Evolutionary conservation across 202 grass and related monocot species (phyloP).

Genomic region (Eragrostis tef): DNA sequence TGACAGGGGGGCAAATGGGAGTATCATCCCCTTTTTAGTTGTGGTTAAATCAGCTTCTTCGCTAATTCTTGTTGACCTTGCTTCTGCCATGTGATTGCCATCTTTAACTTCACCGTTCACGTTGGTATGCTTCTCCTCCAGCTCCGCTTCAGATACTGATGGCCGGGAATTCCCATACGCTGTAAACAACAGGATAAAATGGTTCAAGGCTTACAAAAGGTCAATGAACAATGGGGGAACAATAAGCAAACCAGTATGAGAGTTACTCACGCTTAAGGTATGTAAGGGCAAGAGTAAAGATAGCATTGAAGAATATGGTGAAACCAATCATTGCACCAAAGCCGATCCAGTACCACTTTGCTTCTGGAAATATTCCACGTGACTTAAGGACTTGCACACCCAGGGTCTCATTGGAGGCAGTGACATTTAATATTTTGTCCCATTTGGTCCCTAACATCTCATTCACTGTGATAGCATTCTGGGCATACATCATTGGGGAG

Average conservation of each 20-base stretch:
- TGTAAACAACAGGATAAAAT: conserved; percentile 8
- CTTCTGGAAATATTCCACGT: conserved; percentile 62
- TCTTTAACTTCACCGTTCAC: conserved; percentile 56
- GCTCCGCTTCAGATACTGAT: conserved; percentile 56
- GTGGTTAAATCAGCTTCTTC: conserved; percentile 14
- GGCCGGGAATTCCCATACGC: conserved; percentile 42
- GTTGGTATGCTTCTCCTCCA: conserved; percentile 70
- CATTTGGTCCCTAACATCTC: conserved; percentile 75
- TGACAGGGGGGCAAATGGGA: conserved; percentile 66
- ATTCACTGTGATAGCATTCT: conserved; percentile 66
- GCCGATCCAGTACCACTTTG: conserved; percentile 94
- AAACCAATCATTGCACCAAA: conserved; percentile 70
- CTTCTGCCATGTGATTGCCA: conserved; percentile 45
- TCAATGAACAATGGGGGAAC: not conserved
- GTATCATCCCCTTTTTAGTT: conserved; percentile 73
- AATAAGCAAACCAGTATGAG: conserved; percentile 17
- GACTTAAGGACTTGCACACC: conserved; percentile 66
- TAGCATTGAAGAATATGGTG: conserved; percentile 68
- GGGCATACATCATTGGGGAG: conserved; percentile 63
- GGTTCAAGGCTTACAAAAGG: conserved; percentile 11
- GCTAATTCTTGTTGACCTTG: conserved; percentile 26
- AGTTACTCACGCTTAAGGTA: conserved; percentile 69
- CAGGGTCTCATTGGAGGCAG: conserved; percentile 43
- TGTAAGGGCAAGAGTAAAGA: conserved; percentile 73
- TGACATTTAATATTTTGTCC: conserved; percentile 41